These are phyloP conservation scores for Lichtheimia ornata DNA, from an alignment of 371 early-diverging fungal species.

Conservation along the genomic window DNA sequence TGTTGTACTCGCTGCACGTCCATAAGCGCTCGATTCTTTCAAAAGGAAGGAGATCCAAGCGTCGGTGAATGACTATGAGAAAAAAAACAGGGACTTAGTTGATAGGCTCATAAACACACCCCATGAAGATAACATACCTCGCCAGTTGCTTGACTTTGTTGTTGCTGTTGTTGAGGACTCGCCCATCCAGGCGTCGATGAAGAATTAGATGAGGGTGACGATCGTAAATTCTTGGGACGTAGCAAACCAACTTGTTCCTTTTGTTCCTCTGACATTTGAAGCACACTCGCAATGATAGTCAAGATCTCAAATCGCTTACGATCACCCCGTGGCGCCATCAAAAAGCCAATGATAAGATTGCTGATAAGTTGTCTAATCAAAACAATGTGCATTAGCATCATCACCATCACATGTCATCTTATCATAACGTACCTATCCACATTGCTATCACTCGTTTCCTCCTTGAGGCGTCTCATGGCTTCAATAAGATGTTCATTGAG, in stretches of 20 bases:
- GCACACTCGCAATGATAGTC: constrained; percentile 83
- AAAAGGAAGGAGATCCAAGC: constrained; percentile 87
- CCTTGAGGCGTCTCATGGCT: constrained; percentile 82
- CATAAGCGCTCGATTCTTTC: constrained; percentile 57
- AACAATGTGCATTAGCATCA: too few relatives aligned
- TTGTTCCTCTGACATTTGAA: constrained; percentile 86
- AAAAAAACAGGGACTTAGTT: constrained; percentile 16
- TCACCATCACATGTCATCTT: not conserved
- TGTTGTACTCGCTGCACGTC: not conserved
- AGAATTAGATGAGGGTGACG: constrained; percentile 12
- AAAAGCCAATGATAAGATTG: constrained; percentile 84
- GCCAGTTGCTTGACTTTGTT: constrained; percentile 19
- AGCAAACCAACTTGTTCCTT: constrained; percentile 83
- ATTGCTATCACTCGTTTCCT: constrained; percentile 75
- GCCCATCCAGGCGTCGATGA: constrained; percentile 21
- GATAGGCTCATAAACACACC: not conserved
- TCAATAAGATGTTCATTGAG: constrained; percentile 83
- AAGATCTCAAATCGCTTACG: constrained; percentile 88
- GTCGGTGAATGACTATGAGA: constrained; percentile 75
- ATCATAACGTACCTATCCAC: constrained; percentile 65
- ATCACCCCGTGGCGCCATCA: constrained; percentile 84
- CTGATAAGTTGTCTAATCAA: constrained; percentile 73
- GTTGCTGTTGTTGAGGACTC: constrained; percentile 31
- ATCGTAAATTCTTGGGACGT: constrained; percentile 38
- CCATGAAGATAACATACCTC: constrained; percentile 19